A percentile compares a stretch with the other conserved stretches of the same genome.
Evolutionary conservation across 768 basidiomycete genomes (phyloP).

Genomic region (Hygrophoropsis aurantiaca): DNA sequence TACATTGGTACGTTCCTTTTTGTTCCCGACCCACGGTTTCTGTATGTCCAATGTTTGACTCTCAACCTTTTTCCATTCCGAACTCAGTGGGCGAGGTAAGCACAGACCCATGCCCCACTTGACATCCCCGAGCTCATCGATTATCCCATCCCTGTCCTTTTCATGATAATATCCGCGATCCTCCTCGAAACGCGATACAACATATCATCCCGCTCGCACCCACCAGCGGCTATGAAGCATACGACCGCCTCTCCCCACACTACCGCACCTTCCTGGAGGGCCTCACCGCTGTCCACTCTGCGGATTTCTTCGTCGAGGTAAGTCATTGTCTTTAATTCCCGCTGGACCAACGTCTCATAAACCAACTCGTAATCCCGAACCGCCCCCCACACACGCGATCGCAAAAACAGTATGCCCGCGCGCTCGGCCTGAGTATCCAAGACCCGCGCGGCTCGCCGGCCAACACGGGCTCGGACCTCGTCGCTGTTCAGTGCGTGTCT

Average conservation of each 20-base stretch:
- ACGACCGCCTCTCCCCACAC: slow-evolving; percentile 59
- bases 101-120: neutral
- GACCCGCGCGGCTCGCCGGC: slow-evolving; percentile 50
- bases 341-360: too few relatives aligned
- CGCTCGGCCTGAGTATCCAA: slow-evolving; percentile 31
- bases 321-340: neutral
- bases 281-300: slow-evolving; percentile 55
- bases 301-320: slow-evolving; percentile 41
- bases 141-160: neutral
- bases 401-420: slow-evolving; percentile 35
- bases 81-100: slow-evolving; percentile 12
- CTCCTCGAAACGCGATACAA: neutral
- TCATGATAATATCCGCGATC: too few relatives aligned
- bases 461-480: slow-evolving; percentile 48
- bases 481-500: slow-evolving; percentile 46
- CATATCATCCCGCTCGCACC: neutral
- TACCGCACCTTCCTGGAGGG: slow-evolving; percentile 56
- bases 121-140: too few relatives aligned
- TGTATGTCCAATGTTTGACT: too few relatives aligned
- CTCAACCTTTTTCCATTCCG: neutral
- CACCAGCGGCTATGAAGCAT: slow-evolving; percentile 54
- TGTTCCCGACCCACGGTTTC: too few relatives aligned
- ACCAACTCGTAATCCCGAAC: too few relatives aligned
- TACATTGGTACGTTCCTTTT: slow-evolving; percentile 34
- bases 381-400: too few relatives aligned